Conservation (phyloP, 164 flowering plant genomes). For the Berberis thunbergii region DNA sequence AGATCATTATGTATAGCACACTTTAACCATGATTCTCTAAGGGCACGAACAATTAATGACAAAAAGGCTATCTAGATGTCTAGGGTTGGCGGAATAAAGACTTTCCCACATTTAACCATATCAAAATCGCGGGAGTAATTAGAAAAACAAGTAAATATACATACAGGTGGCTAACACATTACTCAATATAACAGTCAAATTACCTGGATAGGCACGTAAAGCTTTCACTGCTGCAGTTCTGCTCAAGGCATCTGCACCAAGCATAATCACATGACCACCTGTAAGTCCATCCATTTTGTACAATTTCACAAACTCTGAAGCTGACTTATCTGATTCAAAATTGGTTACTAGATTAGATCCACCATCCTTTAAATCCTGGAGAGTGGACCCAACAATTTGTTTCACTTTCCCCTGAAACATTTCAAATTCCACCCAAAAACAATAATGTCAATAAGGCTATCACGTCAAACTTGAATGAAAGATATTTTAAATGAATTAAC, state of each 20-base stretch:
- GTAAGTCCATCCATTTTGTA: constrained; percentile 70
- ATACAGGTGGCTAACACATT: no score
- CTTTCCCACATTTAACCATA: no score
- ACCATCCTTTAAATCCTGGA: constrained; percentile 54
- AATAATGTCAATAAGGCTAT: no score
- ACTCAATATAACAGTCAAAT: background rate
- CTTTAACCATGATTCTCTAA: no score
- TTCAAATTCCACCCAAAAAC: background rate
- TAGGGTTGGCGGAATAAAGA: no score
- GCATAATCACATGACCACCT: constrained; percentile 99
- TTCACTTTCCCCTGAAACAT: constrained; percentile 87
- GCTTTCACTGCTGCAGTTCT: constrained; percentile 79
- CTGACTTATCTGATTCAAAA: constrained; percentile 85
- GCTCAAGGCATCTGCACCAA: constrained; percentile 89
- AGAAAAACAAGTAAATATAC: no score
- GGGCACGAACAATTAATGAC: no score
- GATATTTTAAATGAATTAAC: no score
- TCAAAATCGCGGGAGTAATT: no score
- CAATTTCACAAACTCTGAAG: constrained; percentile 73
- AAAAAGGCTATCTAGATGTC: no score
- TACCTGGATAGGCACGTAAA: constrained; percentile 83
- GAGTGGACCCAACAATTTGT: constrained; percentile 98
- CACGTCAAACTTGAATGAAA: no score
- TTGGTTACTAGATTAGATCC: constrained; percentile 65
- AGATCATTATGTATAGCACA: no score